Evolutionary conservation across 2,329 filamentous ascomycete genomes (phyloP).

Genomic region (Beauveria sp.): DNA sequence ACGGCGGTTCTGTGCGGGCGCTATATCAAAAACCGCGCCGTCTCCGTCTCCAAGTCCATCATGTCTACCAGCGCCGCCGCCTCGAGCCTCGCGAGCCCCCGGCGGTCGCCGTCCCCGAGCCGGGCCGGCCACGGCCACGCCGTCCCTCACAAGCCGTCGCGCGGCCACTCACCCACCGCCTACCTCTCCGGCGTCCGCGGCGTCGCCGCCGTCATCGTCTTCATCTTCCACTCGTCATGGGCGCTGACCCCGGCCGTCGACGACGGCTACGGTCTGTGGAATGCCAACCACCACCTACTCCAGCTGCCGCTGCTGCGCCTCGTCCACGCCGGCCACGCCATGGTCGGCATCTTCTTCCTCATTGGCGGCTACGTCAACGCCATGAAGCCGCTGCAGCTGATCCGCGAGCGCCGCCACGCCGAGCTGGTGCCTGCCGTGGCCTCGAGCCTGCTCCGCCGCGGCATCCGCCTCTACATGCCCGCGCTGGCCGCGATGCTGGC

Average conservation of each 20-base stretch:
- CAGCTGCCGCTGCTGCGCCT: constrained; percentile 11
- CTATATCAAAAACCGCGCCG: constrained; percentile 2
- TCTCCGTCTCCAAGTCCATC: neutral
- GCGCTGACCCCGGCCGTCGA: neutral
- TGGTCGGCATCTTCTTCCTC: constrained; percentile 14
- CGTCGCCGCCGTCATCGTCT: constrained; percentile 5
- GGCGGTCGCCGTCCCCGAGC: neutral
- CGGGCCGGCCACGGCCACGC: neutral
- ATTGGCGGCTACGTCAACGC: constrained; percentile 12
- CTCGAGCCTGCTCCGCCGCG: neutral
- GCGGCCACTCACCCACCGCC: neutral
- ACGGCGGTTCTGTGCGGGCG: neutral
- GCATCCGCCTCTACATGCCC: neutral
- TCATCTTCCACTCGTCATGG: neutral
- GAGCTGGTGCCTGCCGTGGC: neutral
- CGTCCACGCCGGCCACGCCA: constrained; percentile 10
- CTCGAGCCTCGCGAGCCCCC: neutral
- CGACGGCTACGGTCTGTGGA: neutral
- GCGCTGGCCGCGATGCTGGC: neutral
- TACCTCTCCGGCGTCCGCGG: constrained; percentile 3
- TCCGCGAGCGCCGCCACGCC: neutral
- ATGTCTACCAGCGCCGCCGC: neutral
- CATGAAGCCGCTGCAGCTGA: neutral
- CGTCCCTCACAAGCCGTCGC: neutral
- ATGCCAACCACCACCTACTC: constrained; percentile 1